These are phyloP conservation scores for Colletotrichum sansevieriae DNA, from an alignment of 2,329 filamentous ascomycete species.

Conservation along the genomic window DNA sequence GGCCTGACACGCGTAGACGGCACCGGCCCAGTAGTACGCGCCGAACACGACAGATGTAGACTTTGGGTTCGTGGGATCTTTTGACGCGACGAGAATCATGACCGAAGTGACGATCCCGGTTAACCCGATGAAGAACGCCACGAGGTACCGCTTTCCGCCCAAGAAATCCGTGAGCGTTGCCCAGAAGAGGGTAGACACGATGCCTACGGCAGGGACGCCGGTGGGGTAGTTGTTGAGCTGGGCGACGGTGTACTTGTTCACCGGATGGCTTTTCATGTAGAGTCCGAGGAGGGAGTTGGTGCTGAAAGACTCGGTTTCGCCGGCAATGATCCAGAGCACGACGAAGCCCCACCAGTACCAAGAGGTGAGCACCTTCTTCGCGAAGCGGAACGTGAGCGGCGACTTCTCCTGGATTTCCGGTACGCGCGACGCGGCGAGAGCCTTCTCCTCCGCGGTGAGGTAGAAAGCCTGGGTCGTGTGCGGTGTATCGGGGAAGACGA, in stretches of 20 bases:
- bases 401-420: slow-evolving; percentile 54
- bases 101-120: slow-evolving; percentile 73
- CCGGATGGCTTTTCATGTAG: slow-evolving; percentile 64
- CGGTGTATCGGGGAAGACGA: slow-evolving; percentile 64
- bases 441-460: slow-evolving; percentile 50
- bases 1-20: slow-evolving; percentile 79
- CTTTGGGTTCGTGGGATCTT: slow-evolving; percentile 51
- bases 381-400: slow-evolving; percentile 62
- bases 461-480: slow-evolving; percentile 54
- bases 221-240: slow-evolving; percentile 71
- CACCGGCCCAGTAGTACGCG: slow-evolving; percentile 78
- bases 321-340: slow-evolving; percentile 76
- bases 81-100: slow-evolving; percentile 70
- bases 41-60: slow-evolving; percentile 70
- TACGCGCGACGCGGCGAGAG: slow-evolving; percentile 58
- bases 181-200: slow-evolving; percentile 75
- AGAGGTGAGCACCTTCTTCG: slow-evolving; percentile 67
- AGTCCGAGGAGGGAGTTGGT: slow-evolving; percentile 70
- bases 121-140: slow-evolving; percentile 75
- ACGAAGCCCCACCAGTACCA: slow-evolving; percentile 78
- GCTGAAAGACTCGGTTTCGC: slow-evolving; percentile 78
- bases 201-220: slow-evolving; percentile 68
- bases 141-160: slow-evolving; percentile 73
- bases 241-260: slow-evolving; percentile 56
- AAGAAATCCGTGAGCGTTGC: slow-evolving; percentile 76